phyloP scores from a whole-genome alignment of 163 green algal genomes.

The Scenedesmus sp. region DNA sequence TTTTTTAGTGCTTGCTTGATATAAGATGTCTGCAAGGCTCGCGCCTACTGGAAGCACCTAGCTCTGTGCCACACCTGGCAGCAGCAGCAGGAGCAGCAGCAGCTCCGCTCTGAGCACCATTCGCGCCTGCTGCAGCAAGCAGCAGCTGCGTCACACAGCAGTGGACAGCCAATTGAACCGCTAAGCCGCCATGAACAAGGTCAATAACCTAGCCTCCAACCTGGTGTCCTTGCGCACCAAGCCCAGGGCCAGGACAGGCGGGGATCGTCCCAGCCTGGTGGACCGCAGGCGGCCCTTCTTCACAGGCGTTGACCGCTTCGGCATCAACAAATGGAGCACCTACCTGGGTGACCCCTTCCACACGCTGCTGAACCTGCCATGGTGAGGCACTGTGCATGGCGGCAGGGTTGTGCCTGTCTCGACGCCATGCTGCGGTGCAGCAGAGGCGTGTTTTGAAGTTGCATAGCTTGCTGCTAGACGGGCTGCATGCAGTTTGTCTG shows the following conservation, averaged over 20 bases:
- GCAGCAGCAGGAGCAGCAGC: background rate
- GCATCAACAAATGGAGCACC: background rate
- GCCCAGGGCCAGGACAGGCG: slow-evolving; percentile 1
- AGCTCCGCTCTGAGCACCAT: background rate
- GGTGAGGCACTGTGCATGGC: background rate
- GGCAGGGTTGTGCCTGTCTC: background rate
- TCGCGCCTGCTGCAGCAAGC: background rate
- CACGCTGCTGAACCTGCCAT: slow-evolving; percentile 66
- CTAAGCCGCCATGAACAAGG: background rate
- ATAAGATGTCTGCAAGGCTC: background rate
- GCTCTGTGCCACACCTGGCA: background rate
- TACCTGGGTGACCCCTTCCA: slow-evolving; percentile 70
- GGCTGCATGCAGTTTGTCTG: too few species aligned
- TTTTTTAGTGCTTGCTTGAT: background rate
- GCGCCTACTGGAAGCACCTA: background rate
- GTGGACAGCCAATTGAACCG: background rate
- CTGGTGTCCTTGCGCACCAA: slow-evolving; percentile 31
- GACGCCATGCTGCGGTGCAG: background rate
- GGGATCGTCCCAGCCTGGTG: slow-evolving; percentile 35
- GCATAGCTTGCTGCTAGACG: background rate
- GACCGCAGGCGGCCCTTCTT: slow-evolving; percentile 57
- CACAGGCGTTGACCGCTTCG: slow-evolving; percentile 44
- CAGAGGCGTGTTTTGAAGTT: background rate
- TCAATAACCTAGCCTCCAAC: slow-evolving; percentile 13
- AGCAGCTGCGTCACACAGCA: background rate